Percentiles rank a stretch among this genome's conserved stretches.
Conservation (phyloP, 2,329 filamentous ascomycete genomes). For the Clarireedia sp. region DNA sequence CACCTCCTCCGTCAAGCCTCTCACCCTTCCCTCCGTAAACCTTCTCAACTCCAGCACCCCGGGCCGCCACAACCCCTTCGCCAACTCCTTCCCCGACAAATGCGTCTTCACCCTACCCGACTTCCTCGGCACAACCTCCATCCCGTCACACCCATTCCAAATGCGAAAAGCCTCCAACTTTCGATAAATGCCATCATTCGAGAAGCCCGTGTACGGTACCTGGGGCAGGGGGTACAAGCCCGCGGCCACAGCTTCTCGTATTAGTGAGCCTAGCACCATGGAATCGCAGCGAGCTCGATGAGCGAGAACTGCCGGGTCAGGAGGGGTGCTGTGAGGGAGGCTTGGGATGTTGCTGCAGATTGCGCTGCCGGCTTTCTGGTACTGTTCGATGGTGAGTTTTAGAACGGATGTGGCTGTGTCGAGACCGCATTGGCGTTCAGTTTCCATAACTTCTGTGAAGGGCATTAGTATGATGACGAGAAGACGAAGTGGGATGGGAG, state of each 20-base stretch:
- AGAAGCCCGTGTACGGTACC: not conserved
- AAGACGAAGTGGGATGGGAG: too few relatives aligned
- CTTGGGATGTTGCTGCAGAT: not conserved
- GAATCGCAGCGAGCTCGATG: slow-evolving; percentile 6
- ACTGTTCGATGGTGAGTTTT: not conserved
- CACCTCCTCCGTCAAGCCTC: too few relatives aligned
- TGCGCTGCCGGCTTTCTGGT: not conserved
- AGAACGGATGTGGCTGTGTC: not conserved
- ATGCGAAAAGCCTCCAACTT: not conserved
- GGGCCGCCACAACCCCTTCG: too few relatives aligned
- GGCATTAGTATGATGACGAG: not conserved
- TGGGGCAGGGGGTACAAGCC: not conserved
- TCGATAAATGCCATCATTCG: not conserved
- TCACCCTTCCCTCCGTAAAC: too few relatives aligned
- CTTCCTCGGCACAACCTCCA: not conserved
- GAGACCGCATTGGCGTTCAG: not conserved
- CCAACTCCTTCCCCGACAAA: too few relatives aligned
- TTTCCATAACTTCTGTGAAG: not conserved
- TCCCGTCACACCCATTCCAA: not conserved
- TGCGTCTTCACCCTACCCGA: not conserved
- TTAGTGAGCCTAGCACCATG: not conserved
- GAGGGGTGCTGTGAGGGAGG: not conserved
- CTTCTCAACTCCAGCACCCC: too few relatives aligned
- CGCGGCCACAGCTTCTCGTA: not conserved
- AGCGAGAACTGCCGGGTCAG: not conserved